Conservation (phyloP, 2,329 filamentous ascomycete species). For the Alternaria metachromatica region DNA sequence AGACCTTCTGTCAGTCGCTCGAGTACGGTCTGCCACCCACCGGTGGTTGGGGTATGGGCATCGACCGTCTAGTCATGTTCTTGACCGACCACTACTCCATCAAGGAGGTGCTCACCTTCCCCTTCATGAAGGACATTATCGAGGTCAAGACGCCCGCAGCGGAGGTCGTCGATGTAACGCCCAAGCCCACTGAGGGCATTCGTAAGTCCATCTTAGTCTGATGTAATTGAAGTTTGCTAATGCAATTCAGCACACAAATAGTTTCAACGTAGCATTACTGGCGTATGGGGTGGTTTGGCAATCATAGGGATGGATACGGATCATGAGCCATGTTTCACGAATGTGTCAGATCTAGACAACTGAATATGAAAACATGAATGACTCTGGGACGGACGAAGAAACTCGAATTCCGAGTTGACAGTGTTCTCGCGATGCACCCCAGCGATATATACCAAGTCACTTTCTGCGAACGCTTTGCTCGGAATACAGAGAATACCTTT, state of each 20-base stretch:
- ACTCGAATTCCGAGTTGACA: background rate
- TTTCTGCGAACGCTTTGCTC: background rate
- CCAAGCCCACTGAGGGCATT: conserved; percentile 67
- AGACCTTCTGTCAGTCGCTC: conserved; percentile 89
- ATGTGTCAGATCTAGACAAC: background rate
- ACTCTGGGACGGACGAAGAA: background rate
- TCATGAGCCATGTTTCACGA: conserved; percentile 20
- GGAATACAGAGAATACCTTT: background rate
- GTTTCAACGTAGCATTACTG: conserved; percentile 21
- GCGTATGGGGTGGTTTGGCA: conserved; percentile 11
- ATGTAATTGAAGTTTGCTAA: conserved; percentile 6
- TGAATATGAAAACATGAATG: background rate
- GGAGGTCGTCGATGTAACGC: conserved; percentile 67
- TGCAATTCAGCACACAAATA: conserved; percentile 27
- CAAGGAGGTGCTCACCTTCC: conserved; percentile 95
- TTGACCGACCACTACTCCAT: conserved; percentile 95
- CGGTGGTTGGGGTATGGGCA: conserved; percentile 95
- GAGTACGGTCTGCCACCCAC: conserved; percentile 91
- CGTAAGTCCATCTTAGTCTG: conserved; percentile 31
- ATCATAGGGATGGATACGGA: background rate
- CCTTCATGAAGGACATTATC: conserved; percentile 85
- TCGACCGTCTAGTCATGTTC: conserved; percentile 94
- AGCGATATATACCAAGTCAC: background rate
- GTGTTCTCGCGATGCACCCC: background rate
- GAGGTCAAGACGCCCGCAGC: conserved; percentile 59